phyloP scores from a whole-genome alignment of 2,329 filamentous ascomycete species.

The Aspergillus cejpii region DNA sequence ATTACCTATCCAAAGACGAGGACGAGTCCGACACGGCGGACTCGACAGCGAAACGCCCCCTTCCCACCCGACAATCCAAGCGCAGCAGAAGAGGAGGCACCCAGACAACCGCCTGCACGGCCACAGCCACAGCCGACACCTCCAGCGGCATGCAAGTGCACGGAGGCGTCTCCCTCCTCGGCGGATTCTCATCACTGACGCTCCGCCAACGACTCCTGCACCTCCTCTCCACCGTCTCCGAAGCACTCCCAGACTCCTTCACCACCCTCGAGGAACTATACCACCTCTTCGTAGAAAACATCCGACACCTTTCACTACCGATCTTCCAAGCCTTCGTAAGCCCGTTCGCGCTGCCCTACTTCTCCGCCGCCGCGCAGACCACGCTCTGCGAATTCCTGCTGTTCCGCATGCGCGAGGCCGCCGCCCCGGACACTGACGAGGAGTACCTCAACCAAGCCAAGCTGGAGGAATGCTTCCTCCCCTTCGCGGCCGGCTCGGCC shows the following conservation, averaged over 20 bases:
- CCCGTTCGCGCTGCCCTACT: constrained; percentile 39
- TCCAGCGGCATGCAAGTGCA: constrained; percentile 6
- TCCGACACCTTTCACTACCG: constrained; percentile 41
- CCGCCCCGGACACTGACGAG: constrained; percentile 34
- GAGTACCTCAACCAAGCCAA: constrained; percentile 45
- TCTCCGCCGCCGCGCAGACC: constrained; percentile 39
- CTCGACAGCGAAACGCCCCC: constrained; percentile 10
- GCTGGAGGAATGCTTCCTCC: constrained; percentile 57
- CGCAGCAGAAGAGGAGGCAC: constrained; percentile 26
- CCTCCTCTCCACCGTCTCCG: constrained; percentile 38
- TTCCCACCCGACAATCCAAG: constrained; percentile 28
- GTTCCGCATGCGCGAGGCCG: constrained; percentile 43
- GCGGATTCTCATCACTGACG: constrained; percentile 35
- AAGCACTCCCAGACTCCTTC: constrained; percentile 31
- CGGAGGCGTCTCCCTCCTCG: constrained; percentile 28
- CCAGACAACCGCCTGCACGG: constrained; percentile 1
- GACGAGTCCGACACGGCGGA: constrained; percentile 27
- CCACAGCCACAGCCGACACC: background rate
- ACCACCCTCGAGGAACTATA: constrained; percentile 37
- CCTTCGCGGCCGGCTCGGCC: constrained; percentile 56
- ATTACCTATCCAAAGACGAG: constrained; percentile 38
- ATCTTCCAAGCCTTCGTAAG: constrained; percentile 44
- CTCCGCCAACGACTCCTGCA: constrained; percentile 43
- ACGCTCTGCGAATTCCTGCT: constrained; percentile 51
- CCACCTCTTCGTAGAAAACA: constrained; percentile 42